Percentiles rank a stretch among this genome's conserved stretches.
Conservation (phyloP, 1,139 yeast genomes). For the Starmera stellimalicola region DNA sequence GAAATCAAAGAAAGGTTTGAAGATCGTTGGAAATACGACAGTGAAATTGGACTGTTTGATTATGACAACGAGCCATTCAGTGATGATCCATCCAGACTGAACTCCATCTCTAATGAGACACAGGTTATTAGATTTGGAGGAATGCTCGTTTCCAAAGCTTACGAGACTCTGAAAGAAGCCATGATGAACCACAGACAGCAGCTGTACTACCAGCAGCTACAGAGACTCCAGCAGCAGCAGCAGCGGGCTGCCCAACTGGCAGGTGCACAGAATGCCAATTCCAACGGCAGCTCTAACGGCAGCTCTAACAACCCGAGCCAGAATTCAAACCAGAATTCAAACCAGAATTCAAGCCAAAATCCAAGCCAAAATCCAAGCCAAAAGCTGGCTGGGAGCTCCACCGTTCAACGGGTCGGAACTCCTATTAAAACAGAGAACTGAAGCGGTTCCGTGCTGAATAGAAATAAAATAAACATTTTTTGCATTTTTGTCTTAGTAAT, state of each 20-base stretch:
- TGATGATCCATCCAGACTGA: constrained; percentile 56
- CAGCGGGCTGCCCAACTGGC: too few species aligned
- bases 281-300: constrained; percentile 15
- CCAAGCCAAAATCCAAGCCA: too few species aligned
- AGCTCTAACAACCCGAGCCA: not conserved
- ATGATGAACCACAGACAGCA: constrained; percentile 43
- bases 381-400: too few species aligned
- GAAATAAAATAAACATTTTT: not conserved
- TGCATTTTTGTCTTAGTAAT: not conserved
- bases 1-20: constrained; percentile 48
- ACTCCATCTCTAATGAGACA: constrained; percentile 77
- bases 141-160: constrained; percentile 80
- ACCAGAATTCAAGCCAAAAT: too few species aligned
- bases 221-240: constrained; percentile 28
- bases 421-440: not conserved
- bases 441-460: not conserved
- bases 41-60: constrained; percentile 37
- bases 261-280: too few species aligned
- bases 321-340: too few species aligned
- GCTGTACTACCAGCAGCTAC: constrained; percentile 34
- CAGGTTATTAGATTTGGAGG: constrained; percentile 88
- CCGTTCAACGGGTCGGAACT: not conserved
- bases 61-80: constrained; percentile 46
- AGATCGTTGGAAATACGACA: constrained; percentile 72
- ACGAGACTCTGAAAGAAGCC: constrained; percentile 50